These are phyloP conservation scores for Alternaria sp. DNA, from an alignment of 2,329 filamentous ascomycete species.

Conservation along the genomic window DNA sequence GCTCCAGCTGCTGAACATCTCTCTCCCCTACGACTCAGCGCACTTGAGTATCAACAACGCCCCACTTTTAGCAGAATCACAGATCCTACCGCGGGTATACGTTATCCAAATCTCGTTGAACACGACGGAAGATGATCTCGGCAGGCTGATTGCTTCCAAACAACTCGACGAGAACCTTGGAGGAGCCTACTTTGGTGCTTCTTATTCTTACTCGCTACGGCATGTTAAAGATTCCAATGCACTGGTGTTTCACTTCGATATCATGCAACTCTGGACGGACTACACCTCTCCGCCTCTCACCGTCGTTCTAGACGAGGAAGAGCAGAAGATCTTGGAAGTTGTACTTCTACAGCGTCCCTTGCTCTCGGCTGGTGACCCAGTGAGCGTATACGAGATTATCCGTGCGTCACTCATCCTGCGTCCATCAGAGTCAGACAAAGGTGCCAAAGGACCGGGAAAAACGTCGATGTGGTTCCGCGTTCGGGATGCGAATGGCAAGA, in stretches of 20 bases:
- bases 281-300: slow-evolving; percentile 23
- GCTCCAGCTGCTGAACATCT: slow-evolving; percentile 42
- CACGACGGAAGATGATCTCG: slow-evolving; percentile 27
- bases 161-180: slow-evolving; percentile 34
- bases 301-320: slow-evolving; percentile 24
- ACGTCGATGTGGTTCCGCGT: slow-evolving; percentile 39
- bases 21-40: slow-evolving; percentile 39
- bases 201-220: slow-evolving; percentile 40
- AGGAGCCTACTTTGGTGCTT: slow-evolving; percentile 40
- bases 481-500: slow-evolving; percentile 43
- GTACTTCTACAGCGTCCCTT: slow-evolving; percentile 39
- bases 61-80: slow-evolving; percentile 29
- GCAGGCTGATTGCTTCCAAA: slow-evolving; percentile 25
- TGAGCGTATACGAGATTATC: slow-evolving; percentile 38
- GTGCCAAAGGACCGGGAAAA: slow-evolving; percentile 6
- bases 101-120: slow-evolving; percentile 43
- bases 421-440: background rate
- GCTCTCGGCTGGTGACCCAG: slow-evolving; percentile 31
- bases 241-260: slow-evolving; percentile 42
- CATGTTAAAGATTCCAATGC: slow-evolving; percentile 28
- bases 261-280: slow-evolving; percentile 37
- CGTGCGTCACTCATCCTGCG: slow-evolving; percentile 28
- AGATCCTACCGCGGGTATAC: slow-evolving; percentile 37
- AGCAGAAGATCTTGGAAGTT: slow-evolving; percentile 43
- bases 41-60: slow-evolving; percentile 41